Percentiles rank a stretch among this genome's conserved stretches.
These are phyloP conservation scores for Dactylellina drechsleri DNA, from an alignment of 2,329 filamentous ascomycete species.

Conservation along the genomic window DNA sequence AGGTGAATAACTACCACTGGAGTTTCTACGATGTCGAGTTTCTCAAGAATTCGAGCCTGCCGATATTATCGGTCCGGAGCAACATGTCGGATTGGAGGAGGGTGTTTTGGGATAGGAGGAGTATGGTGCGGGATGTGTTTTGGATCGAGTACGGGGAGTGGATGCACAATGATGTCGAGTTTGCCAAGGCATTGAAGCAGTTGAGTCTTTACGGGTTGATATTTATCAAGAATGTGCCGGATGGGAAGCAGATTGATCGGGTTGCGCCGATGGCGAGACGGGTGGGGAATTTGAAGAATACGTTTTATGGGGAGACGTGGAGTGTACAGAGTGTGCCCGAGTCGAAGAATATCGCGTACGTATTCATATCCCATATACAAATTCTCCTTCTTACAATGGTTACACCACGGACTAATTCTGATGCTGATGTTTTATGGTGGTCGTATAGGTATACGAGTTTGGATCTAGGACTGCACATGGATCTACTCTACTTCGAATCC, in stretches of 20 bases:
- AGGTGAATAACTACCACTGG: constrained; percentile 44
- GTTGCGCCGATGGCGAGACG: constrained; percentile 70
- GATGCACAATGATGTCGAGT: constrained; percentile 69
- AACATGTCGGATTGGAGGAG: constrained; percentile 61
- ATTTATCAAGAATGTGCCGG: constrained; percentile 79
- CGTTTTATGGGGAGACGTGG: constrained; percentile 92
- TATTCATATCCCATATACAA: too few relatives aligned
- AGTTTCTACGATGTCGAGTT: constrained; percentile 59
- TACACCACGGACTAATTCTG: too few relatives aligned
- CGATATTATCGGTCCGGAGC: constrained; percentile 55
- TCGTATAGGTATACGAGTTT: constrained; percentile 74
- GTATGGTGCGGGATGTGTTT: constrained; percentile 65
- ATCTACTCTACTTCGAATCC: constrained; percentile 84
- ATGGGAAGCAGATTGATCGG: constrained; percentile 72
- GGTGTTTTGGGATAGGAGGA: constrained; percentile 65
- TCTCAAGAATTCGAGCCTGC: constrained; percentile 58
- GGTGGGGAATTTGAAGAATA: constrained; percentile 82
- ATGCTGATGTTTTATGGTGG: neutral
- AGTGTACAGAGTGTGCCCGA: constrained; percentile 83
- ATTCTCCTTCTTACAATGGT: too few relatives aligned
- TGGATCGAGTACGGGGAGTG: constrained; percentile 77
- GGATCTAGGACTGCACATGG: constrained; percentile 89
- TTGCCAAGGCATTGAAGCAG: constrained; percentile 72
- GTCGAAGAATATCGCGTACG: constrained; percentile 82
- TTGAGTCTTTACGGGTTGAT: constrained; percentile 77